phyloP scores from a whole-genome alignment of 257 asterid genomes.

The Parsonsia alboflavescens region DNA sequence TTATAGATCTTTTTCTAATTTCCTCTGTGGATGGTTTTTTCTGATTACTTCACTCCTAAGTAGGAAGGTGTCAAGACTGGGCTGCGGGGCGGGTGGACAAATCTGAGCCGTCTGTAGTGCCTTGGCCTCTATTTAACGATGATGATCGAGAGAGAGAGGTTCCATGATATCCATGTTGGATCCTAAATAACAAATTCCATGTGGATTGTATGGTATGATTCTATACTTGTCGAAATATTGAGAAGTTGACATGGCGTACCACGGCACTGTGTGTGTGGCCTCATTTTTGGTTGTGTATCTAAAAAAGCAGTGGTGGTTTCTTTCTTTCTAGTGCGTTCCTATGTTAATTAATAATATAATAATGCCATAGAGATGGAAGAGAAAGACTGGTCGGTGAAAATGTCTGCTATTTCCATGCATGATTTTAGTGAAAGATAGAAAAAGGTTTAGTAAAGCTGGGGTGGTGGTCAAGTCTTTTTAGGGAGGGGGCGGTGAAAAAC shows the following conservation, averaged over 20 bases:
- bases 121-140: not conserved
- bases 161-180: not conserved
- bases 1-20: not conserved
- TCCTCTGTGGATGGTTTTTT: not conserved
- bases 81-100: no score
- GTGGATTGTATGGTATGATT: conserved; percentile 14
- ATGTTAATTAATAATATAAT: no score
- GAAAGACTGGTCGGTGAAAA: conserved; percentile 21
- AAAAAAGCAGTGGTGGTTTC: no score
- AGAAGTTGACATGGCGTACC: conserved; percentile 1
- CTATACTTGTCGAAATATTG: not conserved
- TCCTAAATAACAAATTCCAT: not conserved
- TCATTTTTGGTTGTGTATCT: not conserved
- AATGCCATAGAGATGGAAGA: conserved; percentile 13
- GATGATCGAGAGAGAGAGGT: not conserved
- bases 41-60: conserved; percentile 19
- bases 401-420: conserved; percentile 14
- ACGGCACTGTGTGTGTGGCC: not conserved
- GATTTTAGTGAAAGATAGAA: not conserved
- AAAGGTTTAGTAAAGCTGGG: not conserved
- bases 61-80: conserved; percentile 5
- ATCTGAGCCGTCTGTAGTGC: conserved; percentile 22
- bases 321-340: no score
- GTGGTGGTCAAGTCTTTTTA: not conserved
- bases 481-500: not conserved